A percentile compares a stretch with the other conserved stretches of the same genome.
Conservation (phyloP, 352 stramenopile species). For the Bremia lactucae region DNA sequence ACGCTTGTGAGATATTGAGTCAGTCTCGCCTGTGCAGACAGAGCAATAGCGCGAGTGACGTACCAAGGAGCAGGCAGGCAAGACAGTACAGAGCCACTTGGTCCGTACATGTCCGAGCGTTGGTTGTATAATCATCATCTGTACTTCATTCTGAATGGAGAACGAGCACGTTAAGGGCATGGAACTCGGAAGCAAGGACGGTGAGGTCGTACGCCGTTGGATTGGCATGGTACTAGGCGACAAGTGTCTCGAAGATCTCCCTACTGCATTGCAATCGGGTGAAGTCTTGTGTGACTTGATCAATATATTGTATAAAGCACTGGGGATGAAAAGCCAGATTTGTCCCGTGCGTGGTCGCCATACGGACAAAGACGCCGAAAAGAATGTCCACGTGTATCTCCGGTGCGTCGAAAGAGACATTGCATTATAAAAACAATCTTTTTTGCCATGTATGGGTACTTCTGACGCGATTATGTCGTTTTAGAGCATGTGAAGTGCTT, state of each 20-base stretch:
- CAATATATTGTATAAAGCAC: conserved; percentile 60
- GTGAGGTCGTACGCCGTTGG: conserved; percentile 72
- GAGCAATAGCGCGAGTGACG: conserved; percentile 10
- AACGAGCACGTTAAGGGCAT: conserved; percentile 18
- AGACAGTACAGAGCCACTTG: background rate
- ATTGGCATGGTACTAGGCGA: conserved; percentile 84
- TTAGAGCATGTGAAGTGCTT: conserved; percentile 55
- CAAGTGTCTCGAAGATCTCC: conserved; percentile 45
- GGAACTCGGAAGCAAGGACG: conserved; percentile 32
- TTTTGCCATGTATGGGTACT: too few relatives aligned
- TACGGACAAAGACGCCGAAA: conserved; percentile 10
- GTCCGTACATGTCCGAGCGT: conserved; percentile 13
- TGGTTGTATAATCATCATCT: too few relatives aligned
- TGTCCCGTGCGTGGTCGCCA: conserved; percentile 9
- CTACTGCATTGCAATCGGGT: conserved; percentile 45
- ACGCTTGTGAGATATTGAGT: too few relatives aligned
- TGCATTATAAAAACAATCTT: too few relatives aligned
- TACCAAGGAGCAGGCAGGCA: conserved; percentile 10
- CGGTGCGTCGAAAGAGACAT: too few relatives aligned
- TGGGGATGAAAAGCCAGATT: conserved; percentile 67
- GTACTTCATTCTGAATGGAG: too few relatives aligned
- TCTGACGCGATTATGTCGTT: conserved; percentile 1
- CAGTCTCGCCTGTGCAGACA: conserved; percentile 15
- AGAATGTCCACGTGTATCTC: conserved; percentile 60
- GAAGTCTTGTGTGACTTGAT: conserved; percentile 53